Conservation (phyloP, 2,329 filamentous ascomycete genomes). For the Colletotrichum liaoningense region DNA sequence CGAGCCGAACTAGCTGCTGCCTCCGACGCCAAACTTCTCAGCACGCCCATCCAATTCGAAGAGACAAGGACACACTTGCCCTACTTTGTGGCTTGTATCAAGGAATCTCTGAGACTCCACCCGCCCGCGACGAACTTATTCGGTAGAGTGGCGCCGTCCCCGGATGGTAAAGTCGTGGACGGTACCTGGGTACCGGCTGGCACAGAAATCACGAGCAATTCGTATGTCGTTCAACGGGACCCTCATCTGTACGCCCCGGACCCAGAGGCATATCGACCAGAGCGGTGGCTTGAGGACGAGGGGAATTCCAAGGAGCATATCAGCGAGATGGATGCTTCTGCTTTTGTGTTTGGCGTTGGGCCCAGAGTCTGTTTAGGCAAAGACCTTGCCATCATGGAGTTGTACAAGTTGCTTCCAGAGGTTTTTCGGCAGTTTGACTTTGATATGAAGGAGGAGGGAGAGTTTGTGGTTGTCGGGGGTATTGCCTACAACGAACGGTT, state of each 20-base stretch:
- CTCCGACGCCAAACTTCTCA: background rate
- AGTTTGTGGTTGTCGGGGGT: background rate
- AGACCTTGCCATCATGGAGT: constrained; percentile 15
- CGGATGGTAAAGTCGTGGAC: constrained; percentile 11
- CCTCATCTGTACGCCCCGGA: constrained; percentile 46
- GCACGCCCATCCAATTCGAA: constrained; percentile 7
- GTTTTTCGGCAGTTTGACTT: constrained; percentile 20
- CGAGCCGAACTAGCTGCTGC: background rate
- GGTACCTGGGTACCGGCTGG: constrained; percentile 18
- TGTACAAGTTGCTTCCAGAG: constrained; percentile 19
- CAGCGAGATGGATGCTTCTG: constrained; percentile 8
- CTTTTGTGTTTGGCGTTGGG: constrained; percentile 14
- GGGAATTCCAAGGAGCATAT: constrained; percentile 3
- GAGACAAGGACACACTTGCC: constrained; percentile 17
- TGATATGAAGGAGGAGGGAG: background rate
- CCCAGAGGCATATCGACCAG: constrained; percentile 50
- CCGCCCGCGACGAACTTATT: constrained; percentile 21
- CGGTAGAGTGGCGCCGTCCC: background rate
- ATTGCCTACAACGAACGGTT: background rate
- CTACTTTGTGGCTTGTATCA: constrained; percentile 22
- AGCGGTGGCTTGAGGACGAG: constrained; percentile 52
- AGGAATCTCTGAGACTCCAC: constrained; percentile 16
- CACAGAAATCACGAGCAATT: constrained; percentile 39
- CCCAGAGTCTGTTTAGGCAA: constrained; percentile 13
- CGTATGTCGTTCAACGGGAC: constrained; percentile 49